Conservation (phyloP, 1,284 basidiomycete species). For the Golubevia sp. region DNA sequence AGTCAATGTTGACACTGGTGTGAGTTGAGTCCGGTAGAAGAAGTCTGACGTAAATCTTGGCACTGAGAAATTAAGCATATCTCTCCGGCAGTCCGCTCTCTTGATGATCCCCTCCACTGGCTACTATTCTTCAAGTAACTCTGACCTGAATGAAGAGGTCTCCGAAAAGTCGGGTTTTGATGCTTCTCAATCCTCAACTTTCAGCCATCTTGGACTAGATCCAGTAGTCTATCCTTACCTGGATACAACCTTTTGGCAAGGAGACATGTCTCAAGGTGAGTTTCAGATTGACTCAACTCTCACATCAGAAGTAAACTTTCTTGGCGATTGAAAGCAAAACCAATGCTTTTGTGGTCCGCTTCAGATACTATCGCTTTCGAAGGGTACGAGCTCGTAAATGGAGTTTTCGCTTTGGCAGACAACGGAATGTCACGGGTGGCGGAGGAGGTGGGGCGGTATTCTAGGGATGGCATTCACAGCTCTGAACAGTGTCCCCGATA, state of each 20-base stretch:
- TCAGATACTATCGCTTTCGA: background rate
- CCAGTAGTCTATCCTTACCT: background rate
- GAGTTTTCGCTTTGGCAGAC: background rate
- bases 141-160: background rate
- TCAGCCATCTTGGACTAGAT: background rate
- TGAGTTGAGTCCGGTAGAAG: no score
- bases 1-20: no score
- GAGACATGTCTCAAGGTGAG: background rate
- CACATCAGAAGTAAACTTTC: no score
- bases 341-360: background rate
- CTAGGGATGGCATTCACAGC: background rate
- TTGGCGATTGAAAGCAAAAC: no score
- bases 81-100: no score
- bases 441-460: background rate
- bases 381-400: background rate
- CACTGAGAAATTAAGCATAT: no score
- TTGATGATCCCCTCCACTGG: no score
- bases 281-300: background rate
- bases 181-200: background rate
- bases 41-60: no score
- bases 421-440: background rate
- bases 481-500: background rate
- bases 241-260: background rate
- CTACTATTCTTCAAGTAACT: background rate
- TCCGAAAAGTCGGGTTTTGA: background rate